Evolutionary conservation across 1,284 basidiomycete species (phyloP).

Genomic region (Lentinus polychrous): DNA sequence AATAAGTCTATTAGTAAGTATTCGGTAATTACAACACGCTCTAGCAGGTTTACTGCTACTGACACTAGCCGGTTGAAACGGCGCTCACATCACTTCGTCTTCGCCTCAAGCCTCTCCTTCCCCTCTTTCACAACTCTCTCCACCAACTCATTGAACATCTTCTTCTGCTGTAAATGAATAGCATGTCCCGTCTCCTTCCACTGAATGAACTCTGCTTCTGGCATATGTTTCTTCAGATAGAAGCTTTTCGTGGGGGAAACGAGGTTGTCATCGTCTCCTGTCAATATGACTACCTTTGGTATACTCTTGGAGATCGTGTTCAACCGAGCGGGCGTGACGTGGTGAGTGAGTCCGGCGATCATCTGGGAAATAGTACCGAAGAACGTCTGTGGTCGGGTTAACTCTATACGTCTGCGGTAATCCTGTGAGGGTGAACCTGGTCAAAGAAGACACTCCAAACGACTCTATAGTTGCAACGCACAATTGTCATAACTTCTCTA

Average conservation of each 20-base stretch:
- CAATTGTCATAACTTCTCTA: slow-evolving; percentile 47
- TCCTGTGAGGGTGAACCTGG: slow-evolving; percentile 26
- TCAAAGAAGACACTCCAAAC: neutral
- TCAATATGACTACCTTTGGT: slow-evolving; percentile 60
- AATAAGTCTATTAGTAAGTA: too few species aligned
- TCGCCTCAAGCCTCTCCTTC: slow-evolving; percentile 19
- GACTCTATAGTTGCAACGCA: slow-evolving; percentile 19
- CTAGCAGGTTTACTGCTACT: too few species aligned
- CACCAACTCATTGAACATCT: slow-evolving; percentile 51
- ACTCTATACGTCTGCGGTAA: slow-evolving; percentile 44
- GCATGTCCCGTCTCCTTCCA: slow-evolving; percentile 69
- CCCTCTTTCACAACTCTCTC: slow-evolving; percentile 54
- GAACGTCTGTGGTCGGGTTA: slow-evolving; percentile 55
- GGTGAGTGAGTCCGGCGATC: slow-evolving; percentile 65
- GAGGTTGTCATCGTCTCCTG: slow-evolving; percentile 70
- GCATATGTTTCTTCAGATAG: slow-evolving; percentile 57
- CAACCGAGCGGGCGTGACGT: slow-evolving; percentile 52
- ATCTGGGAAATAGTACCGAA: slow-evolving; percentile 72
- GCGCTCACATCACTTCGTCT: neutral
- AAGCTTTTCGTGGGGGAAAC: slow-evolving; percentile 53
- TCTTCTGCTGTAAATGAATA: slow-evolving; percentile 46
- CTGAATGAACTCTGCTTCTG: slow-evolving; percentile 58
- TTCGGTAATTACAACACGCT: too few species aligned
- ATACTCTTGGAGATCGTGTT: slow-evolving; percentile 48
- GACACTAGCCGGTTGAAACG: too few species aligned